Percentiles rank a stretch among this genome's conserved stretches.
phyloP scores from a whole-genome alignment of 2,329 filamentous ascomycete species.

The Hyphodiscus sp. region DNA sequence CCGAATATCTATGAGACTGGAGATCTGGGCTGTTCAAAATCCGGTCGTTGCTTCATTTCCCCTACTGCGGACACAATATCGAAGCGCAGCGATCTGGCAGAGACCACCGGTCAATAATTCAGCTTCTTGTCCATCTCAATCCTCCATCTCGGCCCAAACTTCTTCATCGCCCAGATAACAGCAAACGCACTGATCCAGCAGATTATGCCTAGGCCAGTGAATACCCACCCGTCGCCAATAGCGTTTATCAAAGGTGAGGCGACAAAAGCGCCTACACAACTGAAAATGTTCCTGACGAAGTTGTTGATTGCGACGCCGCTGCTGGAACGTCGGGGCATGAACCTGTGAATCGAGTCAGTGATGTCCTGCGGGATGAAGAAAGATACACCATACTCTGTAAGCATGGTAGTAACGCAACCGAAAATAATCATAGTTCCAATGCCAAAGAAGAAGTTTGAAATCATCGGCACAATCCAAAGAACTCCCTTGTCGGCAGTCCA shows the following conservation, averaged over 20 bases:
- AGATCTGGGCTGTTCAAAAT: no score
- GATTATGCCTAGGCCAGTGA: slow-evolving; percentile 54
- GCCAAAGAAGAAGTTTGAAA: slow-evolving; percentile 70
- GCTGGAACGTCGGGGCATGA: slow-evolving; percentile 65
- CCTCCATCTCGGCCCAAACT: slow-evolving; percentile 58
- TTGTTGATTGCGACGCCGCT: slow-evolving; percentile 76
- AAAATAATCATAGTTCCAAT: slow-evolving; percentile 65
- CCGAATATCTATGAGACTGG: no score
- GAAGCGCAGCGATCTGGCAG: background rate
- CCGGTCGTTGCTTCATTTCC: no score
- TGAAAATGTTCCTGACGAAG: slow-evolving; percentile 72
- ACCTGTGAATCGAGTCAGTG: slow-evolving; percentile 52
- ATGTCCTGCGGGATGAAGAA: slow-evolving; percentile 28
- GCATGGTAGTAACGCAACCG: slow-evolving; percentile 57
- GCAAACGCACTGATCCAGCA: slow-evolving; percentile 49
- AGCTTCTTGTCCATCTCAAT: slow-evolving; percentile 47
- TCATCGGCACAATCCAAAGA: slow-evolving; percentile 54
- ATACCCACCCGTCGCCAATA: slow-evolving; percentile 71
- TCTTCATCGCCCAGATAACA: slow-evolving; percentile 55
- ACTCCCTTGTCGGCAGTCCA: slow-evolving; percentile 63
- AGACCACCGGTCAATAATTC: slow-evolving; percentile 2
- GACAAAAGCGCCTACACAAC: slow-evolving; percentile 63
- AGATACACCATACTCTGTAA: slow-evolving; percentile 49
- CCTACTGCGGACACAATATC: no score
- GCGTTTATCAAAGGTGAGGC: slow-evolving; percentile 63